A percentile compares a stretch with the other conserved stretches of the same genome.
Evolutionary conservation across 768 basidiomycete species (phyloP).

Genomic region (Podaxis mareebaensis): DNA sequence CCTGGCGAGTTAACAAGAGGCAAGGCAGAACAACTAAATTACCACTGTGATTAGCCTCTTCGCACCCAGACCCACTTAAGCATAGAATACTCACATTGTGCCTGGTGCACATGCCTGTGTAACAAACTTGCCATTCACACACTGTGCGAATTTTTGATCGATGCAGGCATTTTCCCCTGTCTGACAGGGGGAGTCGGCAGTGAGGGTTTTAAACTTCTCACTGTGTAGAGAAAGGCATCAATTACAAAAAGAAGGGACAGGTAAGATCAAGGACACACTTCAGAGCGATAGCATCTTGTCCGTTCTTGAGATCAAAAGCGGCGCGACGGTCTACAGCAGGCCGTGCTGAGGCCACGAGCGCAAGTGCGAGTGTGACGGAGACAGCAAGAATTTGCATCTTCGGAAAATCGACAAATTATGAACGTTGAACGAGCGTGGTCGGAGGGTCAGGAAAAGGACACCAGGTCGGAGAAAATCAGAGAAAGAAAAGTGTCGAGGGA

Average conservation of each 20-base stretch:
- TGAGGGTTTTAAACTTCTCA: slow-evolving; percentile 35
- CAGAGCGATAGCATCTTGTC: slow-evolving; percentile 39
- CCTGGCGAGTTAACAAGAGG: slow-evolving; percentile 52
- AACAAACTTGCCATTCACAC: slow-evolving; percentile 48
- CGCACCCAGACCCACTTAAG: background rate
- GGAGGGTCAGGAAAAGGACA: slow-evolving; percentile 26
- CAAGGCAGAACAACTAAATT: slow-evolving; percentile 46
- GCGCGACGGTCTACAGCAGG: slow-evolving; percentile 29
- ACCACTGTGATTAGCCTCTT: background rate
- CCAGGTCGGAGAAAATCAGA: slow-evolving; percentile 25
- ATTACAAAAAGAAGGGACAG: slow-evolving; percentile 14
- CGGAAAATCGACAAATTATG: background rate
- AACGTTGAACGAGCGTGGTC: slow-evolving; percentile 8
- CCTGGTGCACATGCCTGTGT: slow-evolving; percentile 34
- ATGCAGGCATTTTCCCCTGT: slow-evolving; percentile 50
- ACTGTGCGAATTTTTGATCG: slow-evolving; percentile 51
- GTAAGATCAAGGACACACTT: slow-evolving; percentile 31
- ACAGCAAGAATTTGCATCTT: slow-evolving; percentile 38
- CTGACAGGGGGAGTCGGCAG: slow-evolving; percentile 34
- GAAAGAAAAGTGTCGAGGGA: background rate
- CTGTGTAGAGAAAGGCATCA: slow-evolving; percentile 20
- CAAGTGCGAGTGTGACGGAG: slow-evolving; percentile 36
- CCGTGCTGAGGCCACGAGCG: slow-evolving; percentile 33
- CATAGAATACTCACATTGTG: slow-evolving; percentile 31
- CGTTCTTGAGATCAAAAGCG: slow-evolving; percentile 37